Evolutionary conservation across 495 filamentous ascomycete genomes (phyloP), one percentile per base, ranked within the genome.

Genomic region (Pseudoneurospora amorphoporcata): DNA sequence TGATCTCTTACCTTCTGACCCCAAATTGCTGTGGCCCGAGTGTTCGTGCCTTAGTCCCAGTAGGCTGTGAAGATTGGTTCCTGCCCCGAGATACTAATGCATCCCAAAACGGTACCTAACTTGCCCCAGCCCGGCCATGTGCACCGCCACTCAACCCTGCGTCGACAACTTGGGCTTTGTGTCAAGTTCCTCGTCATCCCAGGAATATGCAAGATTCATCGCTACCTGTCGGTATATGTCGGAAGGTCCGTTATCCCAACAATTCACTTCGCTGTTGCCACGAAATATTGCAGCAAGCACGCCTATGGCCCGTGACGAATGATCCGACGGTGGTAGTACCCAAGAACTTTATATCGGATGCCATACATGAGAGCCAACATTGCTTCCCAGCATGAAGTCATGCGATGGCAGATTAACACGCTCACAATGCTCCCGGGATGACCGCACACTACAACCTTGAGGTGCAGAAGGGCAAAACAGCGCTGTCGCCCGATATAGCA

Each of bases 1-100:
- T 74, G 73, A 74, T 71, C 71, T 72, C 53, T 35, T 65, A 37
- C 53, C 14, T 65, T 23, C 7, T 35, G 53, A 16, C 7, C 45
- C 29, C 23, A 65, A 35, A 32, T 65, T 8, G 29, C 6, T 65
- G 29, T 35, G 53, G 29, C 29, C 4, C 14, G 7, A 35, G 53
- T 17, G 5, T 12, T 35, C 14, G 53, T 65, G 14, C 23, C 12
- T 35, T 10, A 14, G 10, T 29, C 47, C 19, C 19, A 9, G 19
- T 53, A 29, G 19, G 29, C 10, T 58, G 19, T 29, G 19, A 58
- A 58, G 47, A 14, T 58, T 3, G 47, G 47, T 12, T 58, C 3
- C 47, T 8, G 19, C 8, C 10, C 45, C 47, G 10, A 58, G 19
- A 32, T 29, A 53, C 6, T 10, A 58, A 14, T 29, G 5, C 29